Base-by-base conservation (phyloP, 164 flowering plant species). In the Nymphaea colorata region DNA sequence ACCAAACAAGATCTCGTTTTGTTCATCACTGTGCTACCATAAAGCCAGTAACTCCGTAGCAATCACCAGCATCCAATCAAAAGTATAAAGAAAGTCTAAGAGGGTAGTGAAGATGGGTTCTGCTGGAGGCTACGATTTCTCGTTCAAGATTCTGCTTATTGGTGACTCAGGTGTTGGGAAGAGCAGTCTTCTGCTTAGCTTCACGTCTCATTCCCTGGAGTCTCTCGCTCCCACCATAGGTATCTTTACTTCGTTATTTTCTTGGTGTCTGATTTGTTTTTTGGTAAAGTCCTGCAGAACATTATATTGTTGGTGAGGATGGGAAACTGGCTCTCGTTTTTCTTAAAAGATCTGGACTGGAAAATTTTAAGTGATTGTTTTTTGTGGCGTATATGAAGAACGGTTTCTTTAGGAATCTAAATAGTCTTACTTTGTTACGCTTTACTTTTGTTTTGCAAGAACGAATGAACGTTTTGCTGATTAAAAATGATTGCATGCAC, bases 91-190 rank as follows among this genome's bases (percentile, higher is more conserved):
- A 51, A 51, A 51, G 5, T 8, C 14, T 8, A 15, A 51, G 57
- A 51, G 57, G 57, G 57, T 51, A 3, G 57, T 4, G 57, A 51
- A 51, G 57, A 51, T 51, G 57, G 57, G 57, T 51, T 61, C 64
- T 61, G 7, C 64, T 61, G 64, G 64, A 17, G 41, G 64, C 44
- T 81, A 75, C 59, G 88, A 87, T 84, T 80, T 75, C 66, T 84
- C 86, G 0, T 85, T 85, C 75, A 87, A 87, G 85, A 78, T 87
- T 80, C 71, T 85, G 81, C 51, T 87, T 74, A 76, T 85, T 68
- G 92, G 92, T 4, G 92, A 85, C 63, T 79, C 87, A 0, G 89
- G 85, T 5, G 92, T 87, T 44, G 89, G 92, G 36, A 87, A 87
- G 74, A 87, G 87, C 62, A 82, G 92, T 70, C 78, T 87, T 16